phyloP scores from a whole-genome alignment of 139 green algal species.

The Asterochloris sp. region DNA sequence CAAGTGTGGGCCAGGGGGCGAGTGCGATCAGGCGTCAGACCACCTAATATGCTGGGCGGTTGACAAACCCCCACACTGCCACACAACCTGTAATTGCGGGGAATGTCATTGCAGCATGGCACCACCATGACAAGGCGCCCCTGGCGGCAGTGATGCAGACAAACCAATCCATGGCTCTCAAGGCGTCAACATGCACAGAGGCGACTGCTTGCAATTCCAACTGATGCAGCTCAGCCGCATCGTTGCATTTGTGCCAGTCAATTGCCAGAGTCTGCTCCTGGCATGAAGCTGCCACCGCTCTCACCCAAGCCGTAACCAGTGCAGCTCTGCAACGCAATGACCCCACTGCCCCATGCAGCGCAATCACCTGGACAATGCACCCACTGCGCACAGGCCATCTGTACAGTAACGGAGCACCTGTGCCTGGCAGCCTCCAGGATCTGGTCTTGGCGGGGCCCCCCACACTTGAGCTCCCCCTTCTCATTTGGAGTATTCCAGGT shows the following conservation, averaged over 20 bases:
- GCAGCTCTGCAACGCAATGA: neutral
- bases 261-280: neutral
- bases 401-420: neutral
- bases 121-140: too few species aligned
- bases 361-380: neutral
- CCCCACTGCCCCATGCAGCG: neutral
- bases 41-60: neutral
- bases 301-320: neutral
- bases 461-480: constrained; percentile 42
- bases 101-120: neutral
- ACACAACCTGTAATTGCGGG: neutral
- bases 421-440: constrained; percentile 27
- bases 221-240: too few species aligned
- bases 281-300: neutral
- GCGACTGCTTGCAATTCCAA: too few species aligned
- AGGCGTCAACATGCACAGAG: too few species aligned
- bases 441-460: constrained; percentile 32
- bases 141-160: too few species aligned
- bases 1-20: neutral
- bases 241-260: neutral
- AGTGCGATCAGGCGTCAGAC: neutral
- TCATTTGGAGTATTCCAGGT: constrained; percentile 60
- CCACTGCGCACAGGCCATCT: neutral
- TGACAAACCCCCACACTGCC: neutral
- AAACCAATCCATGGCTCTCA: too few species aligned